Evolutionary conservation across 805 yeast species (phyloP).

Genomic region (Cyberlindnera saturnus): DNA sequence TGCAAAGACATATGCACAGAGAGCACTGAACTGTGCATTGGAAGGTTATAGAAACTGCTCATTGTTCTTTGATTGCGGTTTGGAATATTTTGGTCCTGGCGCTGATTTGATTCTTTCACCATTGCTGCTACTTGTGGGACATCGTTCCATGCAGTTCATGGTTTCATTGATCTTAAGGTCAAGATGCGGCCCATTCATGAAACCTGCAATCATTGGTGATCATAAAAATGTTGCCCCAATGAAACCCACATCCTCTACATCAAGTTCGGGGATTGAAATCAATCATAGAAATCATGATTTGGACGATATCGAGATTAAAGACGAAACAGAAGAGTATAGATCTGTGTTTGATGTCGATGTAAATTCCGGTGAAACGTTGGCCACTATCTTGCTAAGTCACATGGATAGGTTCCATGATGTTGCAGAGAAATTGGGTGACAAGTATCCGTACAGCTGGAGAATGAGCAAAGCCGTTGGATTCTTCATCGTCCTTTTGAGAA

Average conservation of each 20-base stretch:
- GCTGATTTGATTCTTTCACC: slow-evolving; percentile 45
- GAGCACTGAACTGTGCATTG: slow-evolving; percentile 35
- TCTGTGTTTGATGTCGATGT: slow-evolving; percentile 29
- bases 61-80: slow-evolving; percentile 32
- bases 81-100: slow-evolving; percentile 30
- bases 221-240: neutral
- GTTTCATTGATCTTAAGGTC: slow-evolving; percentile 49
- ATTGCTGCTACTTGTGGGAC: slow-evolving; percentile 44
- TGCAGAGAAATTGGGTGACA: slow-evolving; percentile 42
- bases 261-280: slow-evolving; percentile 6
- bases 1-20: slow-evolving; percentile 36
- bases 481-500: slow-evolving; percentile 33
- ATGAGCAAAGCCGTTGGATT: slow-evolving; percentile 50
- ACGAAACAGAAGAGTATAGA: slow-evolving; percentile 18
- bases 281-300: slow-evolving; percentile 22
- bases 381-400: slow-evolving; percentile 32
- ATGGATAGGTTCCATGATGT: slow-evolving; percentile 36
- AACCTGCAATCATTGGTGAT: slow-evolving; percentile 7
- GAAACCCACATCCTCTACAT: neutral
- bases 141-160: slow-evolving; percentile 51
- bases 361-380: slow-evolving; percentile 31
- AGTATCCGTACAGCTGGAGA: slow-evolving; percentile 66
- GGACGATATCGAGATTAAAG: slow-evolving; percentile 14
- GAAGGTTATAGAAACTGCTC: slow-evolving; percentile 38
- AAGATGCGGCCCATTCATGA: slow-evolving; percentile 37